Base-by-base conservation (phyloP, 202 grass and related monocot genomes). In the Elaeis oleifera region DNA sequence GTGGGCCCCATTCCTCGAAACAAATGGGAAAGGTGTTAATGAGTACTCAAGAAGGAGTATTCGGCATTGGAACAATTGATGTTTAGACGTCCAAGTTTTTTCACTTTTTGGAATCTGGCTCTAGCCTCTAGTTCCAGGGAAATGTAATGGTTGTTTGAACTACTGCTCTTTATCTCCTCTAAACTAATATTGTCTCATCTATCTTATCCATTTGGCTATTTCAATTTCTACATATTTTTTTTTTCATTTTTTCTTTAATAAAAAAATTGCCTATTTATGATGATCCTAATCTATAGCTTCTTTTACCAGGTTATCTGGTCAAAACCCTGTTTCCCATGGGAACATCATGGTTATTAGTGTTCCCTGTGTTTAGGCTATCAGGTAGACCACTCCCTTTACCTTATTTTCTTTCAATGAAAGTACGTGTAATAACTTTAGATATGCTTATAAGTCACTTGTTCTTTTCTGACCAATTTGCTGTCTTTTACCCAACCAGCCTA, bases 291-390 rank as follows among this genome's bases (percentile, higher is more conserved):
- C 54, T 50, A 60, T 62, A 71, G 53, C 27, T 49, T 53, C 19
- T 65, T 72, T 57, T 56, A 73, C 71, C 71, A 90, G 88, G 83
- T 86, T 90, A 72, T 83, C 80, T 76, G 80, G 83, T 72, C 64
- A 69, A 64, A 84, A 65, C 70, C 80, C 78, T 53, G 51, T 86
- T 78, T 65, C 83, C 50, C 82, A 79, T 70, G 88, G 83, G 82
- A 90, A 72, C 88, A 81, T 64, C 84, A 83, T 86, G 88, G 74
- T 72, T 90, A 90, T 80, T 90, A 86, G 66, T 56, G 66, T 75
- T 50, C 70, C 60, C 73, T 61, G 54, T 71, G 63, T 66, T 63
- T 6, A 55, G 56, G 70, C 62, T 62, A 83, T 62, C 83, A 86
- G 88, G 88, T 90, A 73, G 70, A 63, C 80, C 73, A 68, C 23